Evolutionary conservation across 2,329 filamentous ascomycete genomes (phyloP), one percentile per base, ranked within the genome.

Genomic region (Colletotrichum chlorophyti): DNA sequence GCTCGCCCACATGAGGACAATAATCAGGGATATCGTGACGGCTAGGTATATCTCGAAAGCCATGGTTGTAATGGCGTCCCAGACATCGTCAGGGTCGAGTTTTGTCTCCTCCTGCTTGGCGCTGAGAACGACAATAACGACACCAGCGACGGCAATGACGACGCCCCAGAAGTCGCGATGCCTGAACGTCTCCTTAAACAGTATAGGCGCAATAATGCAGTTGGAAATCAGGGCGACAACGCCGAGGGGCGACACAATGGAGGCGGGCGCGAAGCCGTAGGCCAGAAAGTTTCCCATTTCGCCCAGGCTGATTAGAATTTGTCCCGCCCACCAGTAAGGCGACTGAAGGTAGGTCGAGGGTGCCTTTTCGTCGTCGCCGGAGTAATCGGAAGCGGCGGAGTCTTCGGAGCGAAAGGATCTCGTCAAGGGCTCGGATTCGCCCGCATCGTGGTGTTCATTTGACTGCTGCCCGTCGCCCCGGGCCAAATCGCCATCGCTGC

Each of bases 161-260:
- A 99, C 94, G 9, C 95, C 95, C 77, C 91, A 87, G 42, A 93
- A 89, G 73, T 99, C 95, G 47, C 92, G 86, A 65, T 82, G 82
- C 29, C 95, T 88, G 69, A 99, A 97, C 47, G 81, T 83, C 76
- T 99, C 95, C 69, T 97, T 93, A 64, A 99, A 88, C 80, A 99
- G 88, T 62, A 95, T 87, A 1, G 95, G 95, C 3, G 95, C 95
- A 70, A 99, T 97, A 60, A 99, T 85, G 74, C 95, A 99, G 75
- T 99, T 99, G 40, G 93, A 97, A 41, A 99, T 88, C 62, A 99
- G 80, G 2, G 95, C 95, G 11, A 99, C 95, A n/a, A 99, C 95
- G 9, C 95, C 95, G 6, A 99, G 81, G 0, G 95, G 95, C 29
- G 93, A 97, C 37, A 99, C 95, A 67, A 99, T 97, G 12, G 95